Evolutionary conservation across 1,139 yeast genomes (phyloP), one percentile per base, ranked within the genome.

Genomic region (Debaryomyces sp.): DNA sequence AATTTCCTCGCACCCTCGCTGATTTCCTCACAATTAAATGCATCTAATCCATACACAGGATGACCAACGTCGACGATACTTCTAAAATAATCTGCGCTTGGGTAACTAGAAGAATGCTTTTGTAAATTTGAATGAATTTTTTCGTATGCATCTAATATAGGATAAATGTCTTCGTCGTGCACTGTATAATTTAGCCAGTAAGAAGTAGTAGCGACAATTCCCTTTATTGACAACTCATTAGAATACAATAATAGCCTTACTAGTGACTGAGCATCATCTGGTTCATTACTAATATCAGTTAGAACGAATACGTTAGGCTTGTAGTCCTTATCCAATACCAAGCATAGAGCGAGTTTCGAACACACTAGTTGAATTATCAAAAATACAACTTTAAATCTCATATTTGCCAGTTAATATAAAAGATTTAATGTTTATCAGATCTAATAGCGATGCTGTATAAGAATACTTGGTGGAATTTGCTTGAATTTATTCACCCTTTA

Each of bases 181-280:
- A 55, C 48, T 0, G 63, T 61, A 33, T 54, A 44, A 41, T 61
- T 62, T 41, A 63, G 43, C 67, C 67, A 63, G 42, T 45, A 54
- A 0, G 67, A 63, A 1, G 67, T 63, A 1, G 67, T 60, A 2
- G 66, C 67, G 3, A 60, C 66, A 26, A 62, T 53, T 21, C 67
- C 67, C 40, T 48, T 54, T 17, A 62, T 17, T 29, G 52, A 47
- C 3, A 63, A 30, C 42, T 63, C 67, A 44, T 62, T 62, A 8
- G 63, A 42, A 50, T 63, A 63, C 6, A 62, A 46, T 9, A 63
- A 48, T 10, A 59, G 41, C 36, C 67, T 53, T 5, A 62, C 64
- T 2, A 63, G 46, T 1, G 65, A 59, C 46, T 61, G 60, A 6
- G 67, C 65, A 47, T 63, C 67, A 50, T 63, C 67, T 1, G 67